Percentiles rank a stretch among this genome's conserved stretches.
phyloP scores from a whole-genome alignment of 805 yeast genomes.

The Zygoascus bituminiphila region DNA sequence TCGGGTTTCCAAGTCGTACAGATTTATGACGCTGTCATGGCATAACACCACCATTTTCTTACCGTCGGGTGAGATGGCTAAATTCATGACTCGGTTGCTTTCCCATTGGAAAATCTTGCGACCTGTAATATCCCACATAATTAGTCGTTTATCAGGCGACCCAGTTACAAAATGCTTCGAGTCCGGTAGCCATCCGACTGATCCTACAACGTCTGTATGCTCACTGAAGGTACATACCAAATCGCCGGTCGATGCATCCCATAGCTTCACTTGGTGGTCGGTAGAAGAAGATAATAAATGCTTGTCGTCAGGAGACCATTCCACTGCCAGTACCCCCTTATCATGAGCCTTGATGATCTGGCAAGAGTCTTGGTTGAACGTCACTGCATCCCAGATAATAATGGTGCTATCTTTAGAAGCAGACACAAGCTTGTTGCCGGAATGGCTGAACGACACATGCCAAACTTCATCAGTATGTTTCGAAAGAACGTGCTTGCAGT shows the following conservation, averaged over 20 bases:
- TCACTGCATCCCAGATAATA: slow-evolving; percentile 52
- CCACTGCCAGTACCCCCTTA: slow-evolving; percentile 42
- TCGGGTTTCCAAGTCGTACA: slow-evolving; percentile 42
- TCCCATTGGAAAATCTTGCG: slow-evolving; percentile 26
- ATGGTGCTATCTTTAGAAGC: slow-evolving; percentile 63
- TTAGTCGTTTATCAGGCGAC: slow-evolving; percentile 63
- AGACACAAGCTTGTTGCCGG: slow-evolving; percentile 68
- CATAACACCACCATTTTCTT: slow-evolving; percentile 55
- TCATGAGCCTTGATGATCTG: slow-evolving; percentile 23
- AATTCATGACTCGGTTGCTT: slow-evolving; percentile 50
- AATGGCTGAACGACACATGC: slow-evolving; percentile 70
- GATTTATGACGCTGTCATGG: slow-evolving; percentile 47
- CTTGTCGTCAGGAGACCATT: slow-evolving; percentile 70
- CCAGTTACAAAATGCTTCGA: slow-evolving; percentile 55
- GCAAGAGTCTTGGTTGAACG: not conserved
- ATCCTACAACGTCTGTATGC: slow-evolving; percentile 30
- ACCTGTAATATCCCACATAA: slow-evolving; percentile 35
- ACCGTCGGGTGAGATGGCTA: slow-evolving; percentile 60
- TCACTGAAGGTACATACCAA: slow-evolving; percentile 17
- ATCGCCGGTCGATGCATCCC: slow-evolving; percentile 46
- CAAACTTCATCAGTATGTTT: slow-evolving; percentile 72
- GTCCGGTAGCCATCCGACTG: slow-evolving; percentile 65
- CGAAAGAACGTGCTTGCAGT: slow-evolving; percentile 37
- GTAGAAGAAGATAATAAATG: slow-evolving; percentile 62
- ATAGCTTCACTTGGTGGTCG: slow-evolving; percentile 61